These are phyloP conservation scores for Sordariomycetes sp. DNA, from an alignment of 2,329 filamentous ascomycete genomes.

Conservation along the genomic window DNA sequence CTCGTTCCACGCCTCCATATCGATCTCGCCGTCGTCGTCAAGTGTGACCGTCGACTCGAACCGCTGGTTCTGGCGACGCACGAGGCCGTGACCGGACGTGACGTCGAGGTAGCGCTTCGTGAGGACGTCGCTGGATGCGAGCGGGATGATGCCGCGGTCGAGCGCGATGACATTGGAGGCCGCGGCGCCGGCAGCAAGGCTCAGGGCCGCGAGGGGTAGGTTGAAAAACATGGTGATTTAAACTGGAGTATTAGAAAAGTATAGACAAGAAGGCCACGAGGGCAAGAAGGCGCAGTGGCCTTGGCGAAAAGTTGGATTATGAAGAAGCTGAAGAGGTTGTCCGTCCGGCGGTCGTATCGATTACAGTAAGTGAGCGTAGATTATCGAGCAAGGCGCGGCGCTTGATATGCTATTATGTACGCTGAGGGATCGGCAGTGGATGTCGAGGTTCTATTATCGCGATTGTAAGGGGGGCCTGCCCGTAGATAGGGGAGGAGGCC, in stretches of 20 bases:
- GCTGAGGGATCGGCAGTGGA: neutral
- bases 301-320: neutral
- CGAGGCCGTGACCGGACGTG: neutral
- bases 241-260: neutral
- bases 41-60: slow-evolving; percentile 14
- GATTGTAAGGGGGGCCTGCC: neutral
- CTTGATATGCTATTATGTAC: neutral
- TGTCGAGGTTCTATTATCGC: neutral
- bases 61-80: neutral
- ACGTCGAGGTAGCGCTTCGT: slow-evolving; percentile 6
- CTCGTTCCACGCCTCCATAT: slow-evolving; percentile 42
- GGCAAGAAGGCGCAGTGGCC: neutral
- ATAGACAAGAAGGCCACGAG: neutral
- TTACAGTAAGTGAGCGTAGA: neutral
- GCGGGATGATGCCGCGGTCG: slow-evolving; percentile 3
- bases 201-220: slow-evolving; percentile 3
- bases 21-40: slow-evolving; percentile 29
- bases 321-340: neutral
- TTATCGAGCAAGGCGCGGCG: neutral
- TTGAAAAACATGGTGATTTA: slow-evolving; percentile 6
- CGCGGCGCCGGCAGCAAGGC: slow-evolving; percentile 7
- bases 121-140: slow-evolving; percentile 6
- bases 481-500: neutral
- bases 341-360: slow-evolving; percentile 4
- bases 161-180: slow-evolving; percentile 2